phyloP scores from a whole-genome alignment of 306 rosid genomes.

The Dalbergia oliveri region DNA sequence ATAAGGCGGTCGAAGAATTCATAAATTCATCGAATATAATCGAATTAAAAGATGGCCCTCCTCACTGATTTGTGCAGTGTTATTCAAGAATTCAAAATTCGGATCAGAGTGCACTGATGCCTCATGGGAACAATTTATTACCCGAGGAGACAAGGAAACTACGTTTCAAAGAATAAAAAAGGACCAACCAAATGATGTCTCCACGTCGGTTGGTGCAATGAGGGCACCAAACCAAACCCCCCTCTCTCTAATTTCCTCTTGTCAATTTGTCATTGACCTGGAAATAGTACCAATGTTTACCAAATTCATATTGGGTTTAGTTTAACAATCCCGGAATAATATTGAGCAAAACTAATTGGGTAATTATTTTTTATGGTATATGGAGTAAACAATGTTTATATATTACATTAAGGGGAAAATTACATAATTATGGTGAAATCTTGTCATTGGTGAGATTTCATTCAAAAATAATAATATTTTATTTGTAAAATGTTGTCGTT shows the following conservation, averaged over 20 bases:
- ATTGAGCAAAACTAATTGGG: not conserved
- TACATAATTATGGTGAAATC: too few relatives aligned
- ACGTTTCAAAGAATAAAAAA: slow-evolving; percentile 19
- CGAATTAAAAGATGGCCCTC: slow-evolving; percentile 29
- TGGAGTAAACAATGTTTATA: too few relatives aligned
- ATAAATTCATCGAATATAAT: not conserved
- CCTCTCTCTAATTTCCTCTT: not conserved
- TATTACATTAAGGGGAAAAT: too few relatives aligned
- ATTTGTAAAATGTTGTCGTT: too few relatives aligned
- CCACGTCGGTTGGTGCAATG: slow-evolving; percentile 3
- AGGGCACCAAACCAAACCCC: not conserved
- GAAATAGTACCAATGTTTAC: not conserved
- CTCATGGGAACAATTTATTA: slow-evolving; percentile 29
- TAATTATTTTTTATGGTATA: too few relatives aligned
- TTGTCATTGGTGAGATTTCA: too few relatives aligned
- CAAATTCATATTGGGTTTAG: not conserved
- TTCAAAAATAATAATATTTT: too few relatives aligned
- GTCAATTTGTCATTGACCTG: not conserved
- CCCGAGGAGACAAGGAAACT: slow-evolving; percentile 18
- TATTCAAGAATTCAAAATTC: slow-evolving; percentile 9
- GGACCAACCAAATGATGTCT: slow-evolving; percentile 35
- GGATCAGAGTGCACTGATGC: slow-evolving; percentile 26
- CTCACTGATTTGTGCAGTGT: not conserved
- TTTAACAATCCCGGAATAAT: not conserved
- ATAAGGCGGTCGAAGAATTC: not conserved